These are phyloP conservation scores for Ramularia endophylla DNA, from an alignment of 2,329 filamentous ascomycete genomes.

Conservation along the genomic window DNA sequence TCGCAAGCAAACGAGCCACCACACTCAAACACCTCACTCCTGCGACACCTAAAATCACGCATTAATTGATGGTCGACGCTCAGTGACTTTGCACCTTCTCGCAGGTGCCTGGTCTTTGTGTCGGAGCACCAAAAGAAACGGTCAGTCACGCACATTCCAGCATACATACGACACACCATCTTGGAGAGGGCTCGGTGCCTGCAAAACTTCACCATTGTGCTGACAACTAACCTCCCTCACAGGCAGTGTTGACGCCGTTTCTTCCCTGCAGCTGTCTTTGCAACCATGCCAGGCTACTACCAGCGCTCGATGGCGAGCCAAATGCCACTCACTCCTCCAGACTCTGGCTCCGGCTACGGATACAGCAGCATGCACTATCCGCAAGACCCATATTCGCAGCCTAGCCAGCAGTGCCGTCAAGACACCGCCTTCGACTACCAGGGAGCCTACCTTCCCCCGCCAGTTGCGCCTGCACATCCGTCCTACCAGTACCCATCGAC, in stretches of 20 bases:
- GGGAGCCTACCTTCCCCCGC: slow-evolving; percentile 40
- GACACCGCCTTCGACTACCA: slow-evolving; percentile 42
- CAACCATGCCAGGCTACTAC: slow-evolving; percentile 46
- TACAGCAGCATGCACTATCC: slow-evolving; percentile 40
- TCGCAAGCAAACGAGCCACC: no score
- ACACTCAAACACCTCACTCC: no score
- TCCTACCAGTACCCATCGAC: slow-evolving; percentile 26
- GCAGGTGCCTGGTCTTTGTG: slow-evolving; percentile 21
- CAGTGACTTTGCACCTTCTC: slow-evolving; percentile 12
- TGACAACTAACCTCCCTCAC: slow-evolving; percentile 8
- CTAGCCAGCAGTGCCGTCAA: slow-evolving; percentile 32
- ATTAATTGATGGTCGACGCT: no score
- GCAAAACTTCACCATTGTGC: slow-evolving; percentile 1
- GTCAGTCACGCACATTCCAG: slow-evolving; percentile 11
- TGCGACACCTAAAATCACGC: no score
- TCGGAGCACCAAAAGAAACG: slow-evolving; percentile 23
- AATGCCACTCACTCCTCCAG: slow-evolving; percentile 45
- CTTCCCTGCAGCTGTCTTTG: slow-evolving; percentile 32
- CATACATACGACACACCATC: slow-evolving; percentile 1
- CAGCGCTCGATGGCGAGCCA: slow-evolving; percentile 34
- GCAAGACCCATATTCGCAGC: slow-evolving; percentile 38
- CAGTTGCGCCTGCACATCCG: slow-evolving; percentile 26
- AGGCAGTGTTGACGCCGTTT: slow-evolving; percentile 38
- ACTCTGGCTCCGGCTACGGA: slow-evolving; percentile 37
- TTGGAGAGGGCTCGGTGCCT: not conserved